Evolutionary conservation across 805 yeast species (phyloP).

Genomic region (Sugiyamaella smithiae): DNA sequence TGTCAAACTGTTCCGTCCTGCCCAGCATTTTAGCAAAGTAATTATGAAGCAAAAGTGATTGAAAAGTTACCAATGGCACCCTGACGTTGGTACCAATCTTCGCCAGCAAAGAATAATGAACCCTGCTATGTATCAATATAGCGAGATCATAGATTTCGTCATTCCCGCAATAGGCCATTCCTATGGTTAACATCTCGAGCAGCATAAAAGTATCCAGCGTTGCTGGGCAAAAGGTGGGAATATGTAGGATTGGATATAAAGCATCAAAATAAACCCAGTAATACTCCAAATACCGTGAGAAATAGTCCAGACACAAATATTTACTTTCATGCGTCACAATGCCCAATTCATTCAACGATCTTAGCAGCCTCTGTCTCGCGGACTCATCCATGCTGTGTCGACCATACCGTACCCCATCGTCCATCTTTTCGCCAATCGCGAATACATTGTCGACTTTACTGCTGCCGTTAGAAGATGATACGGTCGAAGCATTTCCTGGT

Average conservation of each 20-base stretch:
- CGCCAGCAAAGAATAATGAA: slow-evolving; percentile 32
- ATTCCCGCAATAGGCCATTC: slow-evolving; percentile 32
- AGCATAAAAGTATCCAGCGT: slow-evolving; percentile 26
- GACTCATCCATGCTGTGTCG: slow-evolving; percentile 8
- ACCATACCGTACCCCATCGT: neutral
- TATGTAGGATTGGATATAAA: slow-evolving; percentile 42
- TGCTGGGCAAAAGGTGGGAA: slow-evolving; percentile 33
- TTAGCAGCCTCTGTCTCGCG: slow-evolving; percentile 16
- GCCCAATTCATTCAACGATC: slow-evolving; percentile 21
- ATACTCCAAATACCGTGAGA: slow-evolving; percentile 28
- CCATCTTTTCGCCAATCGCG: slow-evolving; percentile 8
- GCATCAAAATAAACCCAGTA: slow-evolving; percentile 40
- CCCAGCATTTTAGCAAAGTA: slow-evolving; percentile 33
- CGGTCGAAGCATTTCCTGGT: neutral
- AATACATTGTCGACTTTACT: neutral
- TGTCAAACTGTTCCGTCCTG: slow-evolving; percentile 29
- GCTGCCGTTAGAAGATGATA: neutral
- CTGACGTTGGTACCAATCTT: slow-evolving; percentile 28
- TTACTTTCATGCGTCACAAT: slow-evolving; percentile 17
- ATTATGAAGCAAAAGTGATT: slow-evolving; percentile 29
- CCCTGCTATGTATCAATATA: slow-evolving; percentile 25
- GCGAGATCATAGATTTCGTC: slow-evolving; percentile 28
- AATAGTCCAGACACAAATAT: slow-evolving; percentile 20
- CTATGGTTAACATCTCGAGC: slow-evolving; percentile 31
- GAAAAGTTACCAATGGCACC: slow-evolving; percentile 33